phyloP scores from a whole-genome alignment of 345 rosid species.

The Streptanthus diversifolius region DNA sequence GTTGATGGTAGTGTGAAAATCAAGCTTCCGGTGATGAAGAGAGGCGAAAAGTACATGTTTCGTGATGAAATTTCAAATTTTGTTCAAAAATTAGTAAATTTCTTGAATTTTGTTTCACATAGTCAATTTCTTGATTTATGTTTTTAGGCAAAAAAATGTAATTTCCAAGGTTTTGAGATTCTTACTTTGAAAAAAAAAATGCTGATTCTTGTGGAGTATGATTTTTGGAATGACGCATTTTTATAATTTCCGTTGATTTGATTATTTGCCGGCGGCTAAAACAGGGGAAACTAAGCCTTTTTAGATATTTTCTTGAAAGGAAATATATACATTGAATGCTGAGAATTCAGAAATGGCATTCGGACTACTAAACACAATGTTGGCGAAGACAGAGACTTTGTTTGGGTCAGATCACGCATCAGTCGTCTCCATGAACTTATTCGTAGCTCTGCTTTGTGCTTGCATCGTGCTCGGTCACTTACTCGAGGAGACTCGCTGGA shows the following conservation, averaged over 20 bases:
- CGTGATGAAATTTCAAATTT: background rate
- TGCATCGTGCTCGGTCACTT: slow-evolving; percentile 87
- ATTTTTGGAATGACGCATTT: background rate
- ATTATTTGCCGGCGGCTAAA: background rate
- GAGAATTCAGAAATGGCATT: slow-evolving; percentile 37
- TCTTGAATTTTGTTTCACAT: too few species aligned
- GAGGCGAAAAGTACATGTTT: background rate
- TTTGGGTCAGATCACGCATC: slow-evolving; percentile 64
- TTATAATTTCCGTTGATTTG: background rate
- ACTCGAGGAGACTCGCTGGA: slow-evolving; percentile 81
- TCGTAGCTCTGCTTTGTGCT: slow-evolving; percentile 79
- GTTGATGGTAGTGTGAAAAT: background rate
- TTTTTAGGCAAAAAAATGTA: too few species aligned
- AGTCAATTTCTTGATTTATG: background rate
- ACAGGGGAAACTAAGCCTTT: background rate
- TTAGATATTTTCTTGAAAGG: background rate
- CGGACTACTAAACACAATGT: slow-evolving; percentile 30
- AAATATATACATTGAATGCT: background rate
- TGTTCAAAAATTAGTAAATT: background rate
- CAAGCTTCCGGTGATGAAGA: background rate
- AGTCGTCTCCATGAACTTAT: slow-evolving; percentile 81
- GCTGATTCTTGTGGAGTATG: background rate
- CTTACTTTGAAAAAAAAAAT: background rate
- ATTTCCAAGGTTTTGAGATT: background rate
- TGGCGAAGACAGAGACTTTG: slow-evolving; percentile 33